phyloP scores from a whole-genome alignment of 225 moss, liverwort and hornwort species.

The Bryoerythrophyllum caledonicum region DNA sequence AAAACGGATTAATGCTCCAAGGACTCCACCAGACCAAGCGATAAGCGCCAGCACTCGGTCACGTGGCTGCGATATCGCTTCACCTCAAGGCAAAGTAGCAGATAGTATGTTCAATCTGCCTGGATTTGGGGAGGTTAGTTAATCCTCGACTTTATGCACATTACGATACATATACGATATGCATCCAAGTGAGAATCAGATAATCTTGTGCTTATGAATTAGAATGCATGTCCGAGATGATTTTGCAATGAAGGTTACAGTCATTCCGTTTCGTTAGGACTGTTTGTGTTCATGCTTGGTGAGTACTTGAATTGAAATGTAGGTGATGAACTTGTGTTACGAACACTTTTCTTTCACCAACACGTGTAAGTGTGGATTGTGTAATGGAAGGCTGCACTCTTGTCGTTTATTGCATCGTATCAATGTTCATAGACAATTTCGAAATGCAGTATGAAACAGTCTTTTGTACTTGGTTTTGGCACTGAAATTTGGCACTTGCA shows the following conservation, averaged over 20 bases:
- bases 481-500: conserved; percentile 30
- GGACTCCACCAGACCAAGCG: conserved; percentile 18
- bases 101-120: conserved; percentile 22
- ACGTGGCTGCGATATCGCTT: conserved; percentile 15
- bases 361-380: conserved; percentile 14
- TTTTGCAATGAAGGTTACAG: neutral
- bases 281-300: conserved; percentile 3
- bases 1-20: conserved; percentile 21
- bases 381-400: conserved; percentile 10
- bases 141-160: conserved; percentile 14
- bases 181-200: neutral
- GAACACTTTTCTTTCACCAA: neutral
- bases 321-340: neutral
- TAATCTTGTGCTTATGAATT: neutral
- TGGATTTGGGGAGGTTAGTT: conserved; percentile 38
- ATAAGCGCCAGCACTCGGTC: conserved; percentile 21
- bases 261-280: conserved; percentile 9
- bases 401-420: conserved; percentile 16
- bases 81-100: conserved; percentile 19
- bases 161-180: conserved; percentile 12
- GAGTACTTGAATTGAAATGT: conserved; percentile 11
- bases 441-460: conserved; percentile 9
- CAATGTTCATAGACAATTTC: conserved; percentile 12
- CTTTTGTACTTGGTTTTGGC: conserved; percentile 14
- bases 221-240: conserved; percentile 6